Conservation (phyloP, 441 rosid genomes). For the Sinapis alba region DNA sequence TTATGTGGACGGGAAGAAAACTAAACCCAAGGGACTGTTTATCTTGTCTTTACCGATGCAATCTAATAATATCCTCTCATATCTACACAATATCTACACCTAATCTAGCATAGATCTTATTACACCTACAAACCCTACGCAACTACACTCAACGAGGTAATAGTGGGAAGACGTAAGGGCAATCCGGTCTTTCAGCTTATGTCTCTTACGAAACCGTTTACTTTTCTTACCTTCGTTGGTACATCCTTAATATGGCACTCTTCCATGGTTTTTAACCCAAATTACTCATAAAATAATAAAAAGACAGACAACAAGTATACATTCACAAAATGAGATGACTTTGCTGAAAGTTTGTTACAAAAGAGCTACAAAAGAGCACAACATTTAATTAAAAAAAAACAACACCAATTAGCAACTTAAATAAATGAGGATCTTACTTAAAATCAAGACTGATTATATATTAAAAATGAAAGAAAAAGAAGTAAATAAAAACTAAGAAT, state of each 20-base stretch:
- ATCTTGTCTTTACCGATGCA: neutral
- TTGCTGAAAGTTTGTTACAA: conserved; percentile 37
- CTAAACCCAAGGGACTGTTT: too few species aligned
- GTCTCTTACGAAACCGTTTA: too few species aligned
- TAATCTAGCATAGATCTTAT: too few species aligned
- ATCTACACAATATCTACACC: neutral
- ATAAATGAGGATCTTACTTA: conserved; percentile 26
- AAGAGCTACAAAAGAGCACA: conserved; percentile 16
- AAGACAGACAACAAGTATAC: conserved; percentile 27
- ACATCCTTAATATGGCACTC: too few species aligned
- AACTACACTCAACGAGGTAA: too few species aligned
- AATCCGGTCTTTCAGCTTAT: too few species aligned
- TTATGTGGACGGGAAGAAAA: too few species aligned
- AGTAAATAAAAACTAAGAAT: conserved; percentile 13
- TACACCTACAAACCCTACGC: too few species aligned
- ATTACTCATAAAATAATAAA: neutral
- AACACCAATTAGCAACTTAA: conserved; percentile 33
- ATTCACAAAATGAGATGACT: conserved; percentile 36
- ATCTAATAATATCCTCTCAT: neutral
- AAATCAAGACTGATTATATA: conserved; percentile 12
- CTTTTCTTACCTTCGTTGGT: too few species aligned
- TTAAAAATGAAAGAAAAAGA: neutral
- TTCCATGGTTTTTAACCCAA: too few species aligned
- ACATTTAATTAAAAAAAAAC: conserved; percentile 1
- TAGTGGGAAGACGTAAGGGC: too few species aligned